phyloP scores from a whole-genome alignment of 2,329 filamentous ascomycete species.

The Fusarium hainanense region DNA sequence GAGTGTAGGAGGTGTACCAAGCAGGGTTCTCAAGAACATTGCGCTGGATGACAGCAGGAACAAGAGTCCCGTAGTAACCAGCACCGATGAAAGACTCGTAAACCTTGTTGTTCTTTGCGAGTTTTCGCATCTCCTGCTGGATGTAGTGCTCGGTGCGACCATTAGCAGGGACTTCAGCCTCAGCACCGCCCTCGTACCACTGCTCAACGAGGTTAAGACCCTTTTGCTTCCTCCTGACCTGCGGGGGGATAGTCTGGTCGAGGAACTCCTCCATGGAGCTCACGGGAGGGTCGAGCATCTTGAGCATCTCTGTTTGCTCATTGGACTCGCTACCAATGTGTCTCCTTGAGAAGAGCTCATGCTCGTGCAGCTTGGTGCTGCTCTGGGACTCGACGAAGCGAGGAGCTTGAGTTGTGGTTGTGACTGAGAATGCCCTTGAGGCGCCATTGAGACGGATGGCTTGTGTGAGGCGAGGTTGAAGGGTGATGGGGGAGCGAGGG shows the following conservation, averaged over 20 bases:
- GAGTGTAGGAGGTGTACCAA: conserved; percentile 98
- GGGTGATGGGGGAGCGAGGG: conserved; percentile 29
- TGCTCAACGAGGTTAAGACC: conserved; percentile 46
- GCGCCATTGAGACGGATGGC: conserved; percentile 26
- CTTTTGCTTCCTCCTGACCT: conserved; percentile 63
- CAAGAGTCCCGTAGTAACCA: conserved; percentile 87
- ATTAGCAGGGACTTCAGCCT: conserved; percentile 38
- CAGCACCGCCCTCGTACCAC: conserved; percentile 42
- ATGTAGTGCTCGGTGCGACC: conserved; percentile 46
- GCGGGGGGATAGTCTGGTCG: conserved; percentile 80
- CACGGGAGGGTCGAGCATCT: conserved; percentile 79
- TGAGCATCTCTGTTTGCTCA: conserved; percentile 81
- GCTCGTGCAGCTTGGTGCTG: conserved; percentile 36
- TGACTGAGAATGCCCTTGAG: conserved; percentile 34
- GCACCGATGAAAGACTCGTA: conserved; percentile 81
- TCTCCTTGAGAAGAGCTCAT: conserved; percentile 73
- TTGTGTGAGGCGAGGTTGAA: conserved; percentile 37
- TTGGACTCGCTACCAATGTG: conserved; percentile 84
- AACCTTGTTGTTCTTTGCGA: conserved; percentile 50
- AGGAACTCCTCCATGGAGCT: conserved; percentile 84
- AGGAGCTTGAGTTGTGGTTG: conserved; percentile 19
- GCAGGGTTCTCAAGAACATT: conserved; percentile 93
- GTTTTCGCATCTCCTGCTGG: conserved; percentile 69
- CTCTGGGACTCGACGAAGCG: conserved; percentile 39
- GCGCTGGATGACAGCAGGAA: conserved; percentile 89